phyloP scores from a whole-genome alignment of 805 yeast genomes.

The Danielozyma ontarioensis region DNA sequence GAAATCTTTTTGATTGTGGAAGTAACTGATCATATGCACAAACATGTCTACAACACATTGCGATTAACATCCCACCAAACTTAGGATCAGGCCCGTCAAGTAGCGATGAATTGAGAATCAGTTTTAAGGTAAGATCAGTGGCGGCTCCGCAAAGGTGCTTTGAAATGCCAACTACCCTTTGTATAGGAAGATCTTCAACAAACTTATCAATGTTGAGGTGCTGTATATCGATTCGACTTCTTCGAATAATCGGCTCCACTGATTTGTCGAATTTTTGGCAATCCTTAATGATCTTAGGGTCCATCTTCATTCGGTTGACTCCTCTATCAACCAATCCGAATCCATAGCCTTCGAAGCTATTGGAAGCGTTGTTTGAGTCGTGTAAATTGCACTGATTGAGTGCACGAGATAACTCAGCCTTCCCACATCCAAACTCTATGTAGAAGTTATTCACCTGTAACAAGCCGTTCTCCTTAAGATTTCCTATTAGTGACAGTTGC shows the following conservation, averaged over 20 bases:
- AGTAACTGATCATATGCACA: slow-evolving; percentile 60
- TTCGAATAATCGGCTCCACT: slow-evolving; percentile 29
- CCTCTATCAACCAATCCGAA: slow-evolving; percentile 73
- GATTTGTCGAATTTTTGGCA: slow-evolving; percentile 10
- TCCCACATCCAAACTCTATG: slow-evolving; percentile 88
- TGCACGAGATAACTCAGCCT: slow-evolving; percentile 76
- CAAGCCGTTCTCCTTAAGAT: slow-evolving; percentile 41
- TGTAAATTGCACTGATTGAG: slow-evolving; percentile 36
- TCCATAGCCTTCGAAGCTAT: slow-evolving; percentile 17
- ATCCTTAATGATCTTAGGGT: slow-evolving; percentile 60
- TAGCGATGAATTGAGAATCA: slow-evolving; percentile 42
- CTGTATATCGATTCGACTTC: slow-evolving; percentile 75
- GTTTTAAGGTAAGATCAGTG: slow-evolving; percentile 75
- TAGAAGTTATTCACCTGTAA: slow-evolving; percentile 35
- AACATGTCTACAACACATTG: slow-evolving; percentile 90
- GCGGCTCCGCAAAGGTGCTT: slow-evolving; percentile 94
- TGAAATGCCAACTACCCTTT: slow-evolving; percentile 57
- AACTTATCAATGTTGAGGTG: slow-evolving; percentile 55
- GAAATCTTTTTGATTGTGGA: slow-evolving; percentile 38
- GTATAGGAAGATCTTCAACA: slow-evolving; percentile 18
- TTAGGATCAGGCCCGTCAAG: slow-evolving; percentile 3
- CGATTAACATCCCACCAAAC: slow-evolving; percentile 64
- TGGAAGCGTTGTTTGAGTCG: slow-evolving; percentile 8
- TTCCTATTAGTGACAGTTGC: slow-evolving; percentile 75
- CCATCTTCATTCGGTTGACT: slow-evolving; percentile 73